Evolutionary conservation across 2,329 filamentous ascomycete species (phyloP).

Genomic region (Scleromitrula shiraiana): DNA sequence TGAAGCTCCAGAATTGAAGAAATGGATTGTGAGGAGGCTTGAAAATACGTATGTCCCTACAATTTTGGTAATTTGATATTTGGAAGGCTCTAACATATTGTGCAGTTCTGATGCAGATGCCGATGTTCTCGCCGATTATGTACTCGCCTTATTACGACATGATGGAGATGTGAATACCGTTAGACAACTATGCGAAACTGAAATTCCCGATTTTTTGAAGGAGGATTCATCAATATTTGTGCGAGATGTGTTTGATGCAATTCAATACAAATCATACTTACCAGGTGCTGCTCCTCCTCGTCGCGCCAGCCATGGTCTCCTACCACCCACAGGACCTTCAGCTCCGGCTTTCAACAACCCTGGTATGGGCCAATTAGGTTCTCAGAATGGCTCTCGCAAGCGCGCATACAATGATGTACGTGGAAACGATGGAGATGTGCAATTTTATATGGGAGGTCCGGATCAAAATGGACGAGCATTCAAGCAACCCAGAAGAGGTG

Average conservation of each 20-base stretch:
- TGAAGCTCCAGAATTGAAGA: conserved; percentile 57
- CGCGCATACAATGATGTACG: conserved; percentile 45
- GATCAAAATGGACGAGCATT: conserved; percentile 37
- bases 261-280: conserved; percentile 54
- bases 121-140: conserved; percentile 76
- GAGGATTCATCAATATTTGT: conserved; percentile 60
- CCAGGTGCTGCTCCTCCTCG: conserved; percentile 42
- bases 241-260: conserved; percentile 59
- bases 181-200: conserved; percentile 58
- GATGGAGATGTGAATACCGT: conserved; percentile 59
- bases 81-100: not conserved
- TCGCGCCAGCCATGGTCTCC: conserved; percentile 20
- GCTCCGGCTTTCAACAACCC: conserved; percentile 18
- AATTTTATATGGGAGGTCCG: conserved; percentile 25
- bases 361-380: conserved; percentile 20
- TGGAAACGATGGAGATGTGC: conserved; percentile 35
- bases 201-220: conserved; percentile 68
- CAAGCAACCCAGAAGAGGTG: conserved; percentile 54
- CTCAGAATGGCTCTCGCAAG: conserved; percentile 37
- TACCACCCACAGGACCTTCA: conserved; percentile 25
- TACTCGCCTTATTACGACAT: conserved; percentile 67
- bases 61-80: no score
- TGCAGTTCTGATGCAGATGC: conserved; percentile 68
- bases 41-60: conserved; percentile 57
- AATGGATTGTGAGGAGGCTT: conserved; percentile 70